These are phyloP conservation scores for Elsinoe fawcettii DNA, from an alignment of 2,329 filamentous ascomycete genomes.

Conservation along the genomic window DNA sequence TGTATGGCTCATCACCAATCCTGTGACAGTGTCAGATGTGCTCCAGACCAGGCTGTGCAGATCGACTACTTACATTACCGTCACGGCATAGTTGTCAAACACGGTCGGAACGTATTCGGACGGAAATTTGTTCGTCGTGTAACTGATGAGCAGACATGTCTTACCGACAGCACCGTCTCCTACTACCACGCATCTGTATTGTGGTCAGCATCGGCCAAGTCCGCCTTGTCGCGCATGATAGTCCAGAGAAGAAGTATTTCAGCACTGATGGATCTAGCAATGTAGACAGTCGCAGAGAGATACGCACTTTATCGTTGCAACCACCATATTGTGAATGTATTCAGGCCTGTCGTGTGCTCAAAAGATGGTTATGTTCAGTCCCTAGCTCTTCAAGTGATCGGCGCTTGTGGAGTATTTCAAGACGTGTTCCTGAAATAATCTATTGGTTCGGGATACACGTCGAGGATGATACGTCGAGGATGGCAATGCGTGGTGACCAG, in stretches of 20 bases:
- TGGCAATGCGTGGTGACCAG: slow-evolving; percentile 4
- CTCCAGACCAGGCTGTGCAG: not conserved
- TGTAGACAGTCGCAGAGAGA: not conserved
- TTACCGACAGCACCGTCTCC: slow-evolving; percentile 99
- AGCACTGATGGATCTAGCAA: not conserved
- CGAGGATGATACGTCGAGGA: not conserved
- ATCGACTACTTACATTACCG: slow-evolving; percentile 79
- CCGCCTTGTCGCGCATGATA: not conserved
- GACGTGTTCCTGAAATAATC: not conserved
- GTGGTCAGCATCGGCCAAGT: slow-evolving; percentile 2
- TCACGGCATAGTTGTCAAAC: slow-evolving; percentile 99
- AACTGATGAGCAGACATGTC: slow-evolving; percentile 97
- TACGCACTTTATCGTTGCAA: slow-evolving; percentile 29
- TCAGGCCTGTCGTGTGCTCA: slow-evolving; percentile 3
- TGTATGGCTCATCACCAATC: slow-evolving; percentile 99
- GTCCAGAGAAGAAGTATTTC: slow-evolving; percentile 11
- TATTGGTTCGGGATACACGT: slow-evolving; percentile 4
- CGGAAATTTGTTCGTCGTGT: slow-evolving; percentile 99
- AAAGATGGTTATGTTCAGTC: not conserved
- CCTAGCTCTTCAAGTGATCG: slow-evolving; percentile 6
- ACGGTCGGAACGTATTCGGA: slow-evolving; percentile 99
- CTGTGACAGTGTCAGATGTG: slow-evolving; percentile 42
- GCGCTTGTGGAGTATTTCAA: slow-evolving; percentile 3
- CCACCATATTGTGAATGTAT: slow-evolving; percentile 24
- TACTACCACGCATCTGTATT: slow-evolving; percentile 84